Percentiles rank a stretch among this genome's conserved stretches.
Evolutionary conservation across 805 yeast genomes (phyloP).

Genomic region (Millerozyma miso): DNA sequence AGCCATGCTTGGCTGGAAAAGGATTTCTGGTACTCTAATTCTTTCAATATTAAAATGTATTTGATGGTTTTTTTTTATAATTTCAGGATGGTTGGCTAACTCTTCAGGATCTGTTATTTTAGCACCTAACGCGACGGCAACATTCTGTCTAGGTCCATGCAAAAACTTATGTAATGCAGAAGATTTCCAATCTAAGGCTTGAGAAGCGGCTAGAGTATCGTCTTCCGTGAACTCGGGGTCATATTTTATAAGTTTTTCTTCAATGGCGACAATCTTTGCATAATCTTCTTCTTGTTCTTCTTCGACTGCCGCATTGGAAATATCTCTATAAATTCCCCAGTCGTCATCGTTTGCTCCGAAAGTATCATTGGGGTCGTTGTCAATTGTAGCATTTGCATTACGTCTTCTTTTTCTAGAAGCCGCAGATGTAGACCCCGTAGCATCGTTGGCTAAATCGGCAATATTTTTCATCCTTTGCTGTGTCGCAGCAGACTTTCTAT

Average conservation of each 20-base stretch:
- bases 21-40: slow-evolving; percentile 84
- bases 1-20: slow-evolving; percentile 89
- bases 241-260: slow-evolving; percentile 68
- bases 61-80: slow-evolving; percentile 84
- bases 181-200: slow-evolving; percentile 74
- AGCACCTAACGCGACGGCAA: slow-evolving; percentile 47
- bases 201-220: slow-evolving; percentile 72
- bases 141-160: slow-evolving; percentile 86
- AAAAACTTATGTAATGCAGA: slow-evolving; percentile 77
- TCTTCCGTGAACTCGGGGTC: slow-evolving; percentile 86
- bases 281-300: slow-evolving; percentile 78
- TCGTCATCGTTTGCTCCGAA: slow-evolving; percentile 96
- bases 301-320: slow-evolving; percentile 69
- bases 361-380: slow-evolving; percentile 88
- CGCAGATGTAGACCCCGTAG: slow-evolving; percentile 43
- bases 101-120: slow-evolving; percentile 41
- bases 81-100: slow-evolving; percentile 50
- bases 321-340: slow-evolving; percentile 87
- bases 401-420: slow-evolving; percentile 43
- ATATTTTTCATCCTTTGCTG: slow-evolving; percentile 89
- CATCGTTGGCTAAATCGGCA: slow-evolving; percentile 81
- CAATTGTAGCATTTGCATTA: slow-evolving; percentile 60
- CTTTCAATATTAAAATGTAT: slow-evolving; percentile 88
- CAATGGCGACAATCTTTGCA: slow-evolving; percentile 54
- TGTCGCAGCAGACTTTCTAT: slow-evolving; percentile 86